These are phyloP conservation scores for Starmera pachycereana DNA, from an alignment of 805 yeast genomes.

Conservation along the genomic window DNA sequence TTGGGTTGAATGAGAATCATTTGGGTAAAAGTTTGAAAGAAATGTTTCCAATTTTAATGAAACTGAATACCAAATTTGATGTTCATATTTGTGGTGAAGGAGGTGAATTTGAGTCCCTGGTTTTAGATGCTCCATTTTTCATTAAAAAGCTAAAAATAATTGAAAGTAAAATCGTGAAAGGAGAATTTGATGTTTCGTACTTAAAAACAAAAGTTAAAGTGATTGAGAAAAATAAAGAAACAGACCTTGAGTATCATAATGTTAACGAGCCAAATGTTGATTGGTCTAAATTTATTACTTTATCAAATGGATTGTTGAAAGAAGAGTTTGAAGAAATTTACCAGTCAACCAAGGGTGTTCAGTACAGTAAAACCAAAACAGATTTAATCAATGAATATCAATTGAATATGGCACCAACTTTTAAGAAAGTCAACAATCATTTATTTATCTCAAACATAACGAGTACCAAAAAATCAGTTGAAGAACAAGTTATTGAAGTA, in stretches of 20 bases:
- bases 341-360: constrained; percentile 4
- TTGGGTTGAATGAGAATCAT: constrained; percentile 60
- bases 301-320: constrained; percentile 22
- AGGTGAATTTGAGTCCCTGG: constrained; percentile 94
- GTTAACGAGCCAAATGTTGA: constrained; percentile 7
- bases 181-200: constrained; percentile 61
- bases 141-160: constrained; percentile 29
- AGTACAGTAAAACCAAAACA: background rate
- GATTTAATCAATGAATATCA: background rate
- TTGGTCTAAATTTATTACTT: constrained; percentile 15
- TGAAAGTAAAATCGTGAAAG: constrained; percentile 9
- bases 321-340: constrained; percentile 29
- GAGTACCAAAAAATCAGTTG: constrained; percentile 16
- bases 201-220: constrained; percentile 44
- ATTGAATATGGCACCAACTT: constrained; percentile 1
- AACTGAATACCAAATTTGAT: constrained; percentile 56
- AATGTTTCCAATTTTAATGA: constrained; percentile 45
- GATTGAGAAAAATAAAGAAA: constrained; percentile 25
- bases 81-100: constrained; percentile 98
- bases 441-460: constrained; percentile 35
- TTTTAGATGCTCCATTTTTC: constrained; percentile 84
- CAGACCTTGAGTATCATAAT: constrained; percentile 11
- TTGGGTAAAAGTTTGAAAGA: constrained; percentile 60
- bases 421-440: constrained; percentile 18
- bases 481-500: constrained; percentile 38